phyloP scores from a whole-genome alignment of 2,329 filamentous ascomycete genomes.

The Elsinoe ampelina region DNA sequence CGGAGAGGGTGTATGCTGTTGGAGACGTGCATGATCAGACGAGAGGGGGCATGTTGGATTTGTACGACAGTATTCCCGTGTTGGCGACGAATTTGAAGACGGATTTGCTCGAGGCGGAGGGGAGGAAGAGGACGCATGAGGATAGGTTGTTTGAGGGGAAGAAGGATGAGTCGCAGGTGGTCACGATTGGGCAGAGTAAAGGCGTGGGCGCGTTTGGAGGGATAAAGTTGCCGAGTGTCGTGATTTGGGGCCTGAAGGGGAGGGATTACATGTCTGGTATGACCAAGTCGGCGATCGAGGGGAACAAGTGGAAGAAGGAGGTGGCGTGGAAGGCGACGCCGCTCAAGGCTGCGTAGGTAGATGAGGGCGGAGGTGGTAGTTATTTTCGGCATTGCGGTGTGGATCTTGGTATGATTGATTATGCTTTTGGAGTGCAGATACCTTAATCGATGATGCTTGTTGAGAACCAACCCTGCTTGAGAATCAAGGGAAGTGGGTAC shows the following conservation, averaged over 20 bases:
- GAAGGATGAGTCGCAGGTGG: slow-evolving; percentile 28
- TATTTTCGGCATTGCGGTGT: neutral
- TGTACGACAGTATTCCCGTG: slow-evolving; percentile 32
- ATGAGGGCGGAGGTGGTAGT: neutral
- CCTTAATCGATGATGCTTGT: slow-evolving; percentile 4
- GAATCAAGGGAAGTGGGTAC: neutral
- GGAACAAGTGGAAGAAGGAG: slow-evolving; percentile 22
- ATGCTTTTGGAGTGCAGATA: slow-evolving; percentile 2
- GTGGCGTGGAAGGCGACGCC: slow-evolving; percentile 14
- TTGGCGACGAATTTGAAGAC: slow-evolving; percentile 38
- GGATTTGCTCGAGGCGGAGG: slow-evolving; percentile 32
- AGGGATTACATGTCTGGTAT: slow-evolving; percentile 28
- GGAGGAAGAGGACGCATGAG: neutral
- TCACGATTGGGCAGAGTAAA: slow-evolving; percentile 31
- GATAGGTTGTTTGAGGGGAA: slow-evolving; percentile 21
- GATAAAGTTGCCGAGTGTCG: slow-evolving; percentile 29
- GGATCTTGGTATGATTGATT: neutral
- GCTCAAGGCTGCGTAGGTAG: slow-evolving; percentile 4
- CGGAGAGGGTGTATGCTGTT: slow-evolving; percentile 39
- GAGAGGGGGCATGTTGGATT: slow-evolving; percentile 34
- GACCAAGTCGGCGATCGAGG: slow-evolving; percentile 21
- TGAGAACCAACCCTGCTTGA: neutral
- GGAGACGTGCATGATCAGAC: slow-evolving; percentile 40
- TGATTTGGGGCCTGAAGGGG: slow-evolving; percentile 31
- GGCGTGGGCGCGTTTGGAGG: slow-evolving; percentile 32